A percentile compares a stretch with the other conserved stretches of the same genome.
These are phyloP conservation scores for Striga asiatica DNA, from an alignment of 257 asterid genomes.

Conservation along the genomic window DNA sequence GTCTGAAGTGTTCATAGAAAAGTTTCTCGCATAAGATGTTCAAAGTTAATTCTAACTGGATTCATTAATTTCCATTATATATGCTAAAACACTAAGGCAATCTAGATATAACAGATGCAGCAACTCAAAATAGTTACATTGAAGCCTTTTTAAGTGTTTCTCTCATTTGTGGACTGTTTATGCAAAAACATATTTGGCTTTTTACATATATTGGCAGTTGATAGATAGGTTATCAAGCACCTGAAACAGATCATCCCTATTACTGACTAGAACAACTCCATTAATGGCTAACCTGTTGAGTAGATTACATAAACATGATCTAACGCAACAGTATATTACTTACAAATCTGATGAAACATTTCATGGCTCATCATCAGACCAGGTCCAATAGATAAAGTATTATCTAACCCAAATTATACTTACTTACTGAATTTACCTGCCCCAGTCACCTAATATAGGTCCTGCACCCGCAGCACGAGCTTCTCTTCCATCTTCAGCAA, in stretches of 20 bases:
- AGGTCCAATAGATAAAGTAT: background rate
- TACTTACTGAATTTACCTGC: conserved; percentile 51
- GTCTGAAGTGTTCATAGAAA: background rate
- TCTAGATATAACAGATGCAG: background rate
- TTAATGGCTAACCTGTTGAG: background rate
- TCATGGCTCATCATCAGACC: background rate
- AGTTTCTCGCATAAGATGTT: background rate
- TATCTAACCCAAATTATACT: background rate
- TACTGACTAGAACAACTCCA: background rate
- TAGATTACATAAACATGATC: background rate
- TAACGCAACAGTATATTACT: conserved; percentile 6
- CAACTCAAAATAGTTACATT: conserved; percentile 6
- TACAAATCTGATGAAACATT: background rate
- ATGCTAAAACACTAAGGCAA: background rate
- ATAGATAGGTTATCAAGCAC: background rate
- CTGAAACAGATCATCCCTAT: conserved; percentile 10
- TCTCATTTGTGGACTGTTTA: background rate
- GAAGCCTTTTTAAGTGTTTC: background rate
- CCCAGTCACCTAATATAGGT: conserved; percentile 97
- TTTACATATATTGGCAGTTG: background rate
- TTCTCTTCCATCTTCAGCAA: conserved; percentile 81
- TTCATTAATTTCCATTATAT: conserved; percentile 1
- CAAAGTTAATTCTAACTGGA: conserved; percentile 1
- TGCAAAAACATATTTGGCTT: background rate
- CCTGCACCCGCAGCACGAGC: conserved; percentile 99